A percentile compares a stretch with the other conserved stretches of the same genome.
Conservation (phyloP, 1,284 basidiomycete genomes). For the Paramarasmius palmivorus region DNA sequence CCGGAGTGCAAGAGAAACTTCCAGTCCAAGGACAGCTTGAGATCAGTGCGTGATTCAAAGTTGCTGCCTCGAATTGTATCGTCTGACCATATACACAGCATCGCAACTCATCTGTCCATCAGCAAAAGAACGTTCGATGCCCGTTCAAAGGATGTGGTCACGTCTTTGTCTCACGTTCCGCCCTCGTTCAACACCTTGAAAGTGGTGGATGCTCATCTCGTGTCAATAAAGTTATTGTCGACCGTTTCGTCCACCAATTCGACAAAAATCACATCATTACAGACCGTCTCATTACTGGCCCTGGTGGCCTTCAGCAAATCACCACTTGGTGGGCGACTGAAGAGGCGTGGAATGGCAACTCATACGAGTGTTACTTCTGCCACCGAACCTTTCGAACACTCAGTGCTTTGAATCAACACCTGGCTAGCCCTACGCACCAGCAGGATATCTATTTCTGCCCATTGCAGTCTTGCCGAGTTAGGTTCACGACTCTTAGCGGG, state of each 20-base stretch:
- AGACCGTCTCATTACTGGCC: slow-evolving; percentile 34
- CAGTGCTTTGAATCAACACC: slow-evolving; percentile 47
- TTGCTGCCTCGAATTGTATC: too few relatives aligned
- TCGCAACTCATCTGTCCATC: slow-evolving; percentile 18
- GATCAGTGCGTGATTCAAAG: slow-evolving; percentile 23
- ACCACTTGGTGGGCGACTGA: slow-evolving; percentile 36
- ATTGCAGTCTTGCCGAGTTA: slow-evolving; percentile 31
- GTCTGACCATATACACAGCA: slow-evolving; percentile 18
- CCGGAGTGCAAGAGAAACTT: slow-evolving; percentile 43
- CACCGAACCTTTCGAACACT: slow-evolving; percentile 38
- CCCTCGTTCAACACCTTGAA: slow-evolving; percentile 50
- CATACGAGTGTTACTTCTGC: slow-evolving; percentile 59
- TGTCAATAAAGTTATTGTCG: slow-evolving; percentile 33
- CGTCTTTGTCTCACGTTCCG: slow-evolving; percentile 42
- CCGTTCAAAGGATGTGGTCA: slow-evolving; percentile 38
- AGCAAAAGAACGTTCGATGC: slow-evolving; percentile 28
- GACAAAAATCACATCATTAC: slow-evolving; percentile 35
- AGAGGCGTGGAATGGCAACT: slow-evolving; percentile 45
- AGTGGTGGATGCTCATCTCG: slow-evolving; percentile 42
- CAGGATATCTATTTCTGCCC: slow-evolving; percentile 48
- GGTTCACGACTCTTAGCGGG: slow-evolving; percentile 48
- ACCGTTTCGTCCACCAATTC: slow-evolving; percentile 32
- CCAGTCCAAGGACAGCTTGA: slow-evolving; percentile 35
- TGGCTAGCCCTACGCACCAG: slow-evolving; percentile 48
- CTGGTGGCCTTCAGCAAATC: slow-evolving; percentile 14